Conservation (phyloP, 176 grass and related monocot genomes). For the Avena insularis region DNA sequence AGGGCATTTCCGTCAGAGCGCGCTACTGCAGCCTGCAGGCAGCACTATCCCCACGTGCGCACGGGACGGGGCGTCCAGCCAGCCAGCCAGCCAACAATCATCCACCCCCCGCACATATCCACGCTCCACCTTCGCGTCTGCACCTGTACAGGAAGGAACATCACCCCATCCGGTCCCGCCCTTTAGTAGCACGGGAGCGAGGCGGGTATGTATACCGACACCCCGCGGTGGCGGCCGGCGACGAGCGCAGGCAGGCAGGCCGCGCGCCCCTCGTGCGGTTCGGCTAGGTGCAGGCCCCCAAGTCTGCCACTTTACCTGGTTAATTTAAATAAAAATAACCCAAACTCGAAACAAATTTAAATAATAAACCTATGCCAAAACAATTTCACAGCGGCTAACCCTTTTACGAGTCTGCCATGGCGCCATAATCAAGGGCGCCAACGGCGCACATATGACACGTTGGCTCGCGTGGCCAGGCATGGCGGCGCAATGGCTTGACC, state of each 20-base stretch:
- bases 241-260: neutral
- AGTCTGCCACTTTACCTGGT: too few species aligned
- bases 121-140: neutral
- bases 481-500: too few species aligned
- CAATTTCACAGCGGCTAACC: too few species aligned
- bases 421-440: too few species aligned
- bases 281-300: neutral
- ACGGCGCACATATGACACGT: too few species aligned
- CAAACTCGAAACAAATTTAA: too few species aligned
- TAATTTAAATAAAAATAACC: too few species aligned
- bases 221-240: neutral
- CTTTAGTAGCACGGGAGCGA: neutral
- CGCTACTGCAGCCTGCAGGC: too few species aligned
- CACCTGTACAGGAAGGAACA: neutral
- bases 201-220: neutral
- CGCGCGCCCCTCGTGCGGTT: conserved; percentile 59
- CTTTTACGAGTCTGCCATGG: too few species aligned
- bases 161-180: neutral
- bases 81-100: neutral
- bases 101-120: neutral
- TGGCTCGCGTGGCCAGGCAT: too few species aligned
- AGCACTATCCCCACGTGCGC: conserved; percentile 39
- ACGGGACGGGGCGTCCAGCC: neutral
- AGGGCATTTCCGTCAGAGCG: neutral
- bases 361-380: too few species aligned